A percentile compares a stretch with the other conserved stretches of the same genome.
phyloP scores from a whole-genome alignment of 805 yeast genomes.

The Peterozyma xylosa region DNA sequence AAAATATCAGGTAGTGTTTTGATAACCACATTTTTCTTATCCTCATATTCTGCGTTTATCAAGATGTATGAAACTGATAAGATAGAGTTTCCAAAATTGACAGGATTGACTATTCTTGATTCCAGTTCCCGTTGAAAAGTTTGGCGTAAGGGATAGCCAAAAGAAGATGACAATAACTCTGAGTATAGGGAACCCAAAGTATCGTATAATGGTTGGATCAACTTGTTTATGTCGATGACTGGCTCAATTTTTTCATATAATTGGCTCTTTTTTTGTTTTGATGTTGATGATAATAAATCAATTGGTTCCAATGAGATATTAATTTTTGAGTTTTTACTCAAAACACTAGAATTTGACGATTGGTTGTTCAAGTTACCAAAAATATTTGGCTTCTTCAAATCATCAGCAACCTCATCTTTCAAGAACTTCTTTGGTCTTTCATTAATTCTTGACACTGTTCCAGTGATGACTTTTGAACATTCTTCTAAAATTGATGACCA shows the following conservation, averaged over 20 bases:
- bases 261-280: background rate
- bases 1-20: conserved; percentile 52
- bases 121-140: conserved; percentile 48
- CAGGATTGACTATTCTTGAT: conserved; percentile 52
- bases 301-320: conserved; percentile 4
- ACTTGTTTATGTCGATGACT: conserved; percentile 1
- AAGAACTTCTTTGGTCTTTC: background rate
- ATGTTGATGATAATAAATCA: background rate
- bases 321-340: conserved; percentile 1
- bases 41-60: conserved; percentile 57
- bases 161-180: conserved; percentile 21
- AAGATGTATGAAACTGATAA: conserved; percentile 52
- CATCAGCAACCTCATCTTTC: background rate
- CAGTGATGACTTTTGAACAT: conserved; percentile 47
- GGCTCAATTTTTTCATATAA: background rate
- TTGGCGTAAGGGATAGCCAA: conserved; percentile 29
- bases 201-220: conserved; percentile 2
- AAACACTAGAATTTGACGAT: background rate
- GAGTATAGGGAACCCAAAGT: conserved; percentile 3
- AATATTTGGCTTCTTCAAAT: conserved; percentile 8
- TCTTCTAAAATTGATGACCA: conserved; percentile 61
- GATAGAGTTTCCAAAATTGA: conserved; percentile 52
- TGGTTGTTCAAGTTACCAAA: conserved; percentile 18
- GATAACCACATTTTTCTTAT: conserved; percentile 44
- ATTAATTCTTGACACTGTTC: conserved; percentile 32